Percentiles rank a stretch among this genome's conserved stretches.
Conservation (phyloP, 2,329 filamentous ascomycete species). For the Colletotrichum cordylinicola region DNA sequence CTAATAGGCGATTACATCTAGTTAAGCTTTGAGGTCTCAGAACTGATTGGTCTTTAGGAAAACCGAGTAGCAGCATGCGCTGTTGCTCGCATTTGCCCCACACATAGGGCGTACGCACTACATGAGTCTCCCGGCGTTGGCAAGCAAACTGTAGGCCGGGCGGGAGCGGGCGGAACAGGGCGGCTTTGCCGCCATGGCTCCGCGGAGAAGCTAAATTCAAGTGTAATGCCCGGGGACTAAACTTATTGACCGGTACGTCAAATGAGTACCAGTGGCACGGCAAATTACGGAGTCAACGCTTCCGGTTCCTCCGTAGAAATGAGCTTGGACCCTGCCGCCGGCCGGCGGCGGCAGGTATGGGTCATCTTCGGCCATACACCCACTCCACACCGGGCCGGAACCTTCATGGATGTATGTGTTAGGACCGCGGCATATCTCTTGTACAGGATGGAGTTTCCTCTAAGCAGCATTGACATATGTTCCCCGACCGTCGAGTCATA, state of each 20-base stretch:
- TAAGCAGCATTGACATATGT: fast-evolving
- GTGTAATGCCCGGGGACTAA: background rate
- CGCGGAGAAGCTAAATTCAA: background rate
- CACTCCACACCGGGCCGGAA: background rate
- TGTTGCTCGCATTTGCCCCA: background rate
- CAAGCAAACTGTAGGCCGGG: background rate
- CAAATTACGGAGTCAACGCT: background rate
- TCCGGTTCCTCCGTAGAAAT: background rate
- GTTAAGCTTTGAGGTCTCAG: background rate
- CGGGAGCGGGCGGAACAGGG: background rate
- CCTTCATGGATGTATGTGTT: background rate
- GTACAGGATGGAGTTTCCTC: background rate
- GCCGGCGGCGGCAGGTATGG: background rate
- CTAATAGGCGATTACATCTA: background rate
- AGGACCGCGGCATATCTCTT: background rate
- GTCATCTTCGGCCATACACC: background rate
- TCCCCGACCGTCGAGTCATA: background rate
- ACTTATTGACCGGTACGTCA: background rate
- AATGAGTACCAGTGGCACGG: background rate
- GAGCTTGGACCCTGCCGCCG: background rate
- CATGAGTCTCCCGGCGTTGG: background rate
- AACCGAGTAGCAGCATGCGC: background rate
- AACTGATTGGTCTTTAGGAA: background rate
- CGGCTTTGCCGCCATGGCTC: background rate
- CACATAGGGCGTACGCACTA: background rate